Evolutionary conservation across 331 rosid species (phyloP).

Genomic region (Quercus lobata): DNA sequence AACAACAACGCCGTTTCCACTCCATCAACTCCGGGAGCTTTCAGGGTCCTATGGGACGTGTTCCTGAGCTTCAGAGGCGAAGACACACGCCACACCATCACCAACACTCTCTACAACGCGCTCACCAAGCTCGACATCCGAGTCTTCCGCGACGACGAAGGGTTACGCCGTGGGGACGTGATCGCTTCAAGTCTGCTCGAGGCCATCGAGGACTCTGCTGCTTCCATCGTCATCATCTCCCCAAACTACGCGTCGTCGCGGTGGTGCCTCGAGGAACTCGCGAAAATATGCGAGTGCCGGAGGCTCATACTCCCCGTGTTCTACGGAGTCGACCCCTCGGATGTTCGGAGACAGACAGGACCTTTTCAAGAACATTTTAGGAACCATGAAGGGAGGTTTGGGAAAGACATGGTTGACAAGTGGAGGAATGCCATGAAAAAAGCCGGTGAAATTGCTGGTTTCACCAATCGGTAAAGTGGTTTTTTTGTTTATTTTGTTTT

Average conservation of each 20-base stretch:
- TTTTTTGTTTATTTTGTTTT: no score
- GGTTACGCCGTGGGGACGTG: slow-evolving; percentile 55
- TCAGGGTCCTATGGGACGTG: slow-evolving; percentile 72
- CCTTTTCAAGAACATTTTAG: slow-evolving; percentile 32
- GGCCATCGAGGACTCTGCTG: slow-evolving; percentile 68
- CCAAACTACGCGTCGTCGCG: slow-evolving; percentile 44
- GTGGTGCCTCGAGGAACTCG: slow-evolving; percentile 67
- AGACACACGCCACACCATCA: slow-evolving; percentile 48
- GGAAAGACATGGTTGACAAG: neutral
- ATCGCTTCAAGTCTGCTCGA: slow-evolving; percentile 31
- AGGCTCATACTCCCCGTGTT: slow-evolving; percentile 63
- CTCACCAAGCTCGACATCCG: slow-evolving; percentile 35
- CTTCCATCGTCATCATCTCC: slow-evolving; percentile 52
- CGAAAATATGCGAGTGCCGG: slow-evolving; percentile 30
- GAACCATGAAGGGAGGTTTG: slow-evolving; percentile 1
- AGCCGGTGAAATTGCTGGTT: slow-evolving; percentile 46
- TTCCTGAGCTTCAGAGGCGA: slow-evolving; percentile 69
- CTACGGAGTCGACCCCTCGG: slow-evolving; percentile 41
- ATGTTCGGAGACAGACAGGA: slow-evolving; percentile 45
- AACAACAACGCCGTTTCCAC: neutral
- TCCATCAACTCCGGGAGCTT: slow-evolving; percentile 23
- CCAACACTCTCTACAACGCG: slow-evolving; percentile 23
- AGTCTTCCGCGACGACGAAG: slow-evolving; percentile 54
- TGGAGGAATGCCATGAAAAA: slow-evolving; percentile 62
- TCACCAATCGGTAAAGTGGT: neutral